These are phyloP conservation scores for Thymus quinquecostatus DNA, from an alignment of 257 asterid species.

Conservation along the genomic window DNA sequence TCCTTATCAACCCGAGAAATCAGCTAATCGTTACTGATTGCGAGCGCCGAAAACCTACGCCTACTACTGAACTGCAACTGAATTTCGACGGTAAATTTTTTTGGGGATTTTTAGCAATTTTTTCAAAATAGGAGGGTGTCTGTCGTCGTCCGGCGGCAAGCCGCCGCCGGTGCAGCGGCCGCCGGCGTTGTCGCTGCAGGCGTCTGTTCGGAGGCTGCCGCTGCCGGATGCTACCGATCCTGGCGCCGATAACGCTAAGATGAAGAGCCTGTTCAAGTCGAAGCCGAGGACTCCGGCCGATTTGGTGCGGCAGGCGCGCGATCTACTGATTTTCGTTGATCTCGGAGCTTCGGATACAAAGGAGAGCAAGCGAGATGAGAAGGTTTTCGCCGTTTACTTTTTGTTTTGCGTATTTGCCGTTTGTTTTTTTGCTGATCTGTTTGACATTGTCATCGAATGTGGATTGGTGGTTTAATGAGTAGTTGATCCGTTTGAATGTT, in stretches of 20 bases:
- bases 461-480: not conserved
- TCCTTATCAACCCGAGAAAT: not conserved
- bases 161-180: constrained; percentile 57
- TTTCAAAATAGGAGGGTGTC: constrained; percentile 71
- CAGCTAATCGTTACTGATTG: constrained; percentile 10
- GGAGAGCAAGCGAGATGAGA: constrained; percentile 87
- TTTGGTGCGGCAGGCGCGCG: constrained; percentile 85
- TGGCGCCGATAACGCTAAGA: constrained; percentile 44
- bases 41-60: not conserved
- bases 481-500: not conserved
- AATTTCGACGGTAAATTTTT: not conserved
- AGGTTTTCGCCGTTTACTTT: constrained; percentile 40
- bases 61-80: not conserved
- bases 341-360: constrained; percentile 53
- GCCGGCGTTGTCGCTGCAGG: constrained; percentile 43
- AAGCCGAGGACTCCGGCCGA: constrained; percentile 89
- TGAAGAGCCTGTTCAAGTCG: constrained; percentile 80
- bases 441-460: constrained; percentile 22
- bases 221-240: constrained; percentile 37
- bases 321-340: constrained; percentile 70
- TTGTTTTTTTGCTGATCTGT: constrained; percentile 16
- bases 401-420: not conserved
- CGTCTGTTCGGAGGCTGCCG: constrained; percentile 50
- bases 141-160: constrained; percentile 50
- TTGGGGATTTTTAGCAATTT: not conserved